Base-by-base conservation (phyloP, 1,284 basidiomycete genomes). In the Ustilago bromivora region DNA sequence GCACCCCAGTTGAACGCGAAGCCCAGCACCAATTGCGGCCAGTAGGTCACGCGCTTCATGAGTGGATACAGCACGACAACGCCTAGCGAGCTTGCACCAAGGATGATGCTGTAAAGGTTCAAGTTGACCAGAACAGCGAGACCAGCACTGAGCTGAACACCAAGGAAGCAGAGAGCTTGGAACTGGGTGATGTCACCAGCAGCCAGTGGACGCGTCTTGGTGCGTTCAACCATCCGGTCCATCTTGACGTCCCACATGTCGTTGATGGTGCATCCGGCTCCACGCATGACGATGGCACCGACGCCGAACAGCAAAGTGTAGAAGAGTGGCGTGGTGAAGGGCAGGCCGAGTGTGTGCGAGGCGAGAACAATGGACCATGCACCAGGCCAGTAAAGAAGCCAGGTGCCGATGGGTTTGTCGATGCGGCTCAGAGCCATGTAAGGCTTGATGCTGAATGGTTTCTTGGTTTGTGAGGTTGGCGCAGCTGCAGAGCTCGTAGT, bases 1-100 rank as follows among this genome's bases (percentile, higher is more conserved):
- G 95, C 92, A 13, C 97, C 97, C 97, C 96, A 99, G 86, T 98
- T 98, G 87, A 98, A 99, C 0, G 96, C 92, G 55, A 98, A 89
- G 3, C 95, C 83, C 17, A 85, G 75, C 40, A 84, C 82, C 47
- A 94, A 91, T 85, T 99, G 97, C 1, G 97, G 97, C 93, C 96
- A 98, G 86, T 98, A 90, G 0, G 97, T 99, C 61, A 98, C 88
- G 8, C 97, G 91, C 87, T 99, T 99, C 97, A 99, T 99, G 79
- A 97, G 89, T 0, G 97, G 97, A 87, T 99, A 99, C 55, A 96
- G 87, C 4, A 91, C 90, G 35, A 99, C 96, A 17, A 98, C 87
- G 2, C 92, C 92, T 19, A 99, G 88, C 0, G 95, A 97, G 0
- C 94, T 92, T 8, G 95, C 95, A 19, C 97, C 97, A 2, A 99